These are phyloP conservation scores for Fomitopsis betulina DNA, from an alignment of 1,284 basidiomycete species.

Conservation along the genomic window DNA sequence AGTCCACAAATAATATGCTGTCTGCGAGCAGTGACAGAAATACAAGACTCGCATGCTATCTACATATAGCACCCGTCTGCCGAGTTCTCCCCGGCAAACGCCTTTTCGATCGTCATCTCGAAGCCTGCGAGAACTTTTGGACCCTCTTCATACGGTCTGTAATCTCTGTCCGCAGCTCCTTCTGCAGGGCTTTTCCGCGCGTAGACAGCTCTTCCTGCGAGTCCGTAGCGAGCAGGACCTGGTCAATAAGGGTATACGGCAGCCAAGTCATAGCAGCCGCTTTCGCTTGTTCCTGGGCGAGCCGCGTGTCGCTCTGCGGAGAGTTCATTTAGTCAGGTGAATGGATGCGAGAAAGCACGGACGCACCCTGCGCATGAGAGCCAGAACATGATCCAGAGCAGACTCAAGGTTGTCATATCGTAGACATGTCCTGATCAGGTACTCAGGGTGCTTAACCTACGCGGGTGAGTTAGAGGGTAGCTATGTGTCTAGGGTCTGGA, in stretches of 20 bases:
- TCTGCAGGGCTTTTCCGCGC: conserved; percentile 35
- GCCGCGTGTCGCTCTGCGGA: conserved; percentile 51
- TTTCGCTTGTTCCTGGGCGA: conserved; percentile 51
- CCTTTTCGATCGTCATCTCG: conserved; percentile 8
- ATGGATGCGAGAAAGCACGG: conserved; percentile 7
- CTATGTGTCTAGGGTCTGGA: conserved; percentile 7
- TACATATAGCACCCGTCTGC: no score
- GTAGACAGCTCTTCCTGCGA: conserved; percentile 46
- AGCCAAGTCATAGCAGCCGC: conserved; percentile 67
- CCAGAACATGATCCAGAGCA: conserved; percentile 70
- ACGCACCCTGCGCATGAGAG: conserved; percentile 68
- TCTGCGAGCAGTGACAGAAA: no score
- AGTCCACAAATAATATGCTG: neutral
- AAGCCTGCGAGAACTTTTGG: conserved; percentile 46
- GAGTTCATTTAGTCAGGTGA: conserved; percentile 5
- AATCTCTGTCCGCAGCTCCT: conserved; percentile 53
- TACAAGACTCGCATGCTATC: neutral
- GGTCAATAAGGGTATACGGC: conserved; percentile 85
- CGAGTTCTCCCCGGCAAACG: neutral
- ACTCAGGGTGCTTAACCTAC: conserved; percentile 72
- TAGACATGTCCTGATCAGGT: conserved; percentile 71
- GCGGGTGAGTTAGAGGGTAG: conserved; percentile 4
- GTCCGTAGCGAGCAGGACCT: conserved; percentile 70
- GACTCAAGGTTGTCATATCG: conserved; percentile 77
- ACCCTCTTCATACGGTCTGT: conserved; percentile 57